These are phyloP conservation scores for Colletotrichum horii DNA, from an alignment of 2,329 filamentous ascomycete genomes.

Conservation along the genomic window DNA sequence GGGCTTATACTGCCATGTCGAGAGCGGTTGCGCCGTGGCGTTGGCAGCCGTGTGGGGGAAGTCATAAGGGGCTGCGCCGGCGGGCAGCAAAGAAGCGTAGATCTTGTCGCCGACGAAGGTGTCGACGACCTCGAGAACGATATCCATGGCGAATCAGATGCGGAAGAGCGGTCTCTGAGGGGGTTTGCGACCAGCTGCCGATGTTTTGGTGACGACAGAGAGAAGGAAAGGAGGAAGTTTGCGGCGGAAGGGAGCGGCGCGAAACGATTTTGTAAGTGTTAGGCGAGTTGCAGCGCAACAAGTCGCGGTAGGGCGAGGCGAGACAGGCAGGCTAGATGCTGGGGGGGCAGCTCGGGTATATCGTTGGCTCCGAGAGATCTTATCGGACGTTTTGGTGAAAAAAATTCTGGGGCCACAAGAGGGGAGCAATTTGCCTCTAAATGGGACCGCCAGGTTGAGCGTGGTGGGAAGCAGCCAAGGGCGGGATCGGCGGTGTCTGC, in stretches of 20 bases:
- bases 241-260: background rate
- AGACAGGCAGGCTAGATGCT: background rate
- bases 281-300: background rate
- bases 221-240: background rate
- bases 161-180: background rate
- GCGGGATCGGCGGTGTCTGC: slow-evolving; percentile 3
- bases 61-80: slow-evolving; percentile 57
- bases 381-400: background rate
- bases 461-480: background rate
- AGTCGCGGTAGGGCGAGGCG: background rate
- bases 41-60: slow-evolving; percentile 55
- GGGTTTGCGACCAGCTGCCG: background rate
- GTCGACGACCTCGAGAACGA: slow-evolving; percentile 86
- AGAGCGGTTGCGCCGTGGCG: slow-evolving; percentile 61
- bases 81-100: slow-evolving; percentile 76
- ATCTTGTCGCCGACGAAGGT: slow-evolving; percentile 80
- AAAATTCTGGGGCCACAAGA: background rate
- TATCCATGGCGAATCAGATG: slow-evolving; percentile 72
- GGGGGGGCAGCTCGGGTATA: slow-evolving; percentile 2
- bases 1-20: slow-evolving; percentile 73
- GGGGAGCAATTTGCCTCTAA: background rate
- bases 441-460: background rate
- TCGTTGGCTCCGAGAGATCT: slow-evolving; percentile 1
- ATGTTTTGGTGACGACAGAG: background rate
- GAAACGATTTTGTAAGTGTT: background rate